Evolutionary conservation across 2,329 filamentous ascomycete species (phyloP).

Genomic region (Nemania abortiva): DNA sequence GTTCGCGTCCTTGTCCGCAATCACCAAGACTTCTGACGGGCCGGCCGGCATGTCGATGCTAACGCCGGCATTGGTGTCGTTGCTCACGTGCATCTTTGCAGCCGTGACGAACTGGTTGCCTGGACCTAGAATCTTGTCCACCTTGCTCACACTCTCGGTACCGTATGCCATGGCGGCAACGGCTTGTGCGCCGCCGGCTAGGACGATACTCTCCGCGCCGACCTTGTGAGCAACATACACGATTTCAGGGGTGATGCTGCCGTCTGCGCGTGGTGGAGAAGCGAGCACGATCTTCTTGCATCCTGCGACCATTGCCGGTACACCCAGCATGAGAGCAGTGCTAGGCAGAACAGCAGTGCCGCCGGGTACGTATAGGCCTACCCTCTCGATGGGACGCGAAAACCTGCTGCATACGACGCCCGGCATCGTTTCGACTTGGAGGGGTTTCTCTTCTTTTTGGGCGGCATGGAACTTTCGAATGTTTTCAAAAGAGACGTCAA

Average conservation of each 20-base stretch:
- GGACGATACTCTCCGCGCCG: slow-evolving; percentile 93
- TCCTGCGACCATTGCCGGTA: slow-evolving; percentile 96
- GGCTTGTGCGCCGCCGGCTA: slow-evolving; percentile 95
- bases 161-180: slow-evolving; percentile 98
- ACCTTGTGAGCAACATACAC: slow-evolving; percentile 98
- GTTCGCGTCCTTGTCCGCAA: slow-evolving; percentile 88
- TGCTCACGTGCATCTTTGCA: slow-evolving; percentile 97
- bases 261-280: slow-evolving; percentile 89
- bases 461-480: slow-evolving; percentile 94
- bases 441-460: slow-evolving; percentile 84
- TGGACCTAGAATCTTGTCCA: slow-evolving; percentile 98
- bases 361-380: slow-evolving; percentile 96
- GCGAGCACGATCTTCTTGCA: slow-evolving; percentile 96
- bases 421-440: slow-evolving; percentile 96
- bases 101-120: slow-evolving; percentile 99
- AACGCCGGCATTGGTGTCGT: slow-evolving; percentile 94
- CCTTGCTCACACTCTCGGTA: slow-evolving; percentile 92
- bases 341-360: slow-evolving; percentile 97
- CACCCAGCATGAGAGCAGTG: slow-evolving; percentile 96
- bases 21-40: slow-evolving; percentile 94
- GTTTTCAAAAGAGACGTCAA: slow-evolving; percentile 93
- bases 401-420: slow-evolving; percentile 96
- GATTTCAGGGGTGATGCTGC: slow-evolving; percentile 93
- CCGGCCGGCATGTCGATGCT: slow-evolving; percentile 99
- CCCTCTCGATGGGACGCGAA: slow-evolving; percentile 89